These are phyloP conservation scores for Seminavis robusta DNA, from an alignment of 108 stramenopile species.

Conservation along the genomic window DNA sequence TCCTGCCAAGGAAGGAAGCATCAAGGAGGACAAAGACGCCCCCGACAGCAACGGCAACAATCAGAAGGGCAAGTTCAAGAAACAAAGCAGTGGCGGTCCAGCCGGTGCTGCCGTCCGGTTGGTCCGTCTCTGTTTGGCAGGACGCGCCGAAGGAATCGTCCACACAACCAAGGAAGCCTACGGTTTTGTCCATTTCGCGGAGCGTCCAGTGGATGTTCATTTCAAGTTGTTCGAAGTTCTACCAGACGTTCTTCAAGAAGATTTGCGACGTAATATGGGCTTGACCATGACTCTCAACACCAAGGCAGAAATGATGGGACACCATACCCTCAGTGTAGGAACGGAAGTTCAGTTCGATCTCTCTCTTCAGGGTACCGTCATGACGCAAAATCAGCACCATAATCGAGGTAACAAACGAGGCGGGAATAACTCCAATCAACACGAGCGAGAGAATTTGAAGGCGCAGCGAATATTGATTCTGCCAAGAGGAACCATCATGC, in stretches of 20 bases:
- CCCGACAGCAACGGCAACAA: constrained; percentile 6
- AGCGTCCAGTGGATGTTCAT: constrained; percentile 71
- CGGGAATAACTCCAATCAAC: constrained; percentile 16
- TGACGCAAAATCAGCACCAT: not conserved
- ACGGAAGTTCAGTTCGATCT: constrained; percentile 76
- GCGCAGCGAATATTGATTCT: constrained; percentile 63
- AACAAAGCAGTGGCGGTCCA: not conserved
- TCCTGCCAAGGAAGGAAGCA: not conserved
- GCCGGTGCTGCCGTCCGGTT: constrained; percentile 41
- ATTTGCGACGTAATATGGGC: constrained; percentile 45
- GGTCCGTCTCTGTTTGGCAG: constrained; percentile 35
- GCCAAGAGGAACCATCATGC: constrained; percentile 42
- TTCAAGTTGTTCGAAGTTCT: constrained; percentile 65
- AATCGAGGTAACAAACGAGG: constrained; percentile 17
- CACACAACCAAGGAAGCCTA: constrained; percentile 59
- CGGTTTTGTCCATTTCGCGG: constrained; percentile 79
- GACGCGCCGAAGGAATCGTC: constrained; percentile 67
- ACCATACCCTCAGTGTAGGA: constrained; percentile 30
- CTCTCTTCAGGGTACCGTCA: constrained; percentile 38
- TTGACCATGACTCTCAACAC: not conserved
- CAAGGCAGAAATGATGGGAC: constrained; percentile 5
- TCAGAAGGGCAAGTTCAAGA: not conserved
- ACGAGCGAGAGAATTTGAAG: constrained; percentile 68
- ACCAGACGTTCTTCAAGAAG: constrained; percentile 58
- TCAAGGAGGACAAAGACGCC: constrained; percentile 4